Percentiles rank a stretch among this genome's conserved stretches.
Conservation (phyloP, 495 filamentous ascomycete genomes). For the Penicillium lagena region DNA sequence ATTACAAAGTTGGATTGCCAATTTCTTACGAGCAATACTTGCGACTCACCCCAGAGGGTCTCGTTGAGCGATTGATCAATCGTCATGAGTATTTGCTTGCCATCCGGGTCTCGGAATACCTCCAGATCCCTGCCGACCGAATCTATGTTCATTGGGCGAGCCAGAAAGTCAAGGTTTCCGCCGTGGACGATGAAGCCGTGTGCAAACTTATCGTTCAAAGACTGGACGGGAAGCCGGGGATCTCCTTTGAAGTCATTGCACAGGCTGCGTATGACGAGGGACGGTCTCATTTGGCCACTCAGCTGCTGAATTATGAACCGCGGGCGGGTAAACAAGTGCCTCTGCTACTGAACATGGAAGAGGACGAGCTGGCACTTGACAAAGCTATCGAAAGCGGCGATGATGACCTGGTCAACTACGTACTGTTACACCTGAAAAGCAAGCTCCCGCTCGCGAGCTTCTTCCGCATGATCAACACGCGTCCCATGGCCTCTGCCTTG, state of each 20-base stretch:
- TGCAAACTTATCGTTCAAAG: slow-evolving; percentile 83
- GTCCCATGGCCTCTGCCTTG: slow-evolving; percentile 81
- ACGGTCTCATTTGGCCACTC: slow-evolving; percentile 74
- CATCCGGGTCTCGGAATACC: slow-evolving; percentile 79
- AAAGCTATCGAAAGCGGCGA: slow-evolving; percentile 96
- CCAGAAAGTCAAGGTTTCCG: slow-evolving; percentile 80
- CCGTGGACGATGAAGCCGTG: slow-evolving; percentile 81
- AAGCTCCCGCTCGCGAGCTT: slow-evolving; percentile 87
- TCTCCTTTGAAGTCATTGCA: slow-evolving; percentile 92
- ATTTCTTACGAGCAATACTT: slow-evolving; percentile 89
- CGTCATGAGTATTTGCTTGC: slow-evolving; percentile 89
- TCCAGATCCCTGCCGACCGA: slow-evolving; percentile 76
- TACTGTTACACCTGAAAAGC: slow-evolving; percentile 81
- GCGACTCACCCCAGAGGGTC: slow-evolving; percentile 78
- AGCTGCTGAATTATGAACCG: slow-evolving; percentile 87
- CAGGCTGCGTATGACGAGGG: slow-evolving; percentile 95
- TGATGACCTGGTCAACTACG: slow-evolving; percentile 84
- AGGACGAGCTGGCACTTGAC: slow-evolving; percentile 91
- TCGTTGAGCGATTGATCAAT: slow-evolving; percentile 79
- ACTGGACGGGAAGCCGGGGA: slow-evolving; percentile 77
- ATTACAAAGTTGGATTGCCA: slow-evolving; percentile 83
- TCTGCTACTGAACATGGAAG: slow-evolving; percentile 89
- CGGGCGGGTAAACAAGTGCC: slow-evolving; percentile 93
- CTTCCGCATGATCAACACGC: slow-evolving; percentile 84
- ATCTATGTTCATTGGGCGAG: slow-evolving; percentile 97